Base-by-base conservation (phyloP, 495 filamentous ascomycete genomes). In the Aspergillus leporis region DNA sequence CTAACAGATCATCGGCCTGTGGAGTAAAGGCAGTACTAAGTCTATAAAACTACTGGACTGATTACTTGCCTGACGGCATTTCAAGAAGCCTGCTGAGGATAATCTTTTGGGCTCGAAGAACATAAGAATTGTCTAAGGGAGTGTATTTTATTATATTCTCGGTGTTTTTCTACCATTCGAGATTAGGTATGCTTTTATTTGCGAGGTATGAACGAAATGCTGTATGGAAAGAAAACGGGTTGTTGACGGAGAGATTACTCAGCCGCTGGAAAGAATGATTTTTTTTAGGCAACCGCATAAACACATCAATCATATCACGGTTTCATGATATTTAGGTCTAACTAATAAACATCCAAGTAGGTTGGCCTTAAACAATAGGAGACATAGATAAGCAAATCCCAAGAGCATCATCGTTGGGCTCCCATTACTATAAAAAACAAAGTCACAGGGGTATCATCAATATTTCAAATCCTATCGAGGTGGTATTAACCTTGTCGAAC, bases 1-100 rank as follows among this genome's bases (percentile, higher is more conserved):
- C 61, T 54, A 64, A 38, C 7, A 36, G 50, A 13, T 21, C 30
- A 52, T 51, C 50, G 12, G 21, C 28, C n/a, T 5, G 30, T 38
- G n/a, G 51, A 36, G 51, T 40, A 28, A 23, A 28, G n/a, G n/a
- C n/a, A n/a, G n/a, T n/a, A 36, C 34, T 2, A 36, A 10, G 9
- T 10, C 8, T 36, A 36, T 12, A 36, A 36, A 36, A 5, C 9
- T 36, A 36, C 34, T 4, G 13, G 8, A 36, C 13, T 14, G 13
- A 2, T 14, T 8, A 36, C 8, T 14, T 36, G 13, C 3, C 34
- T 36, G 13, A 2, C 9, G 13, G 13, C 10, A 36, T 32, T 32
- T 32, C n/a, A n/a, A n/a, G n/a, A n/a, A n/a, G n/a, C n/a, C n/a
- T n/a, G n/a, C n/a, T n/a, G n/a, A n/a, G n/a, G n/a, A n/a, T n/a